A percentile compares a stretch with the other conserved stretches of the same genome.
phyloP scores from a whole-genome alignment of 495 filamentous ascomycete species.

The Daldinia loculata region DNA sequence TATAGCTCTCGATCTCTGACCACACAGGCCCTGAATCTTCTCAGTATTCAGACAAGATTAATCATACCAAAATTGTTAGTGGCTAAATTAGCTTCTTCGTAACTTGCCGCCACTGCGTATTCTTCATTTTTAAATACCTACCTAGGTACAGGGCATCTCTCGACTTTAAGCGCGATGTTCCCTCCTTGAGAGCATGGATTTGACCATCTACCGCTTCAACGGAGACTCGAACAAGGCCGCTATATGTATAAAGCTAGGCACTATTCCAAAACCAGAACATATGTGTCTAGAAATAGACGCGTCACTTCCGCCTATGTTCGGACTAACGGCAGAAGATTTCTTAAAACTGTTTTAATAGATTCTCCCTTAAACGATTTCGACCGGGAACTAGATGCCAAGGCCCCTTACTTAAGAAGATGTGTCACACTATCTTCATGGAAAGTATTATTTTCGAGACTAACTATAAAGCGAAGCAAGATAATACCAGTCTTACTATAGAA shows the following conservation, averaged over 20 bases:
- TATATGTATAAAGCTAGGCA: slow-evolving; percentile 6
- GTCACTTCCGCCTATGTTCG: not conserved
- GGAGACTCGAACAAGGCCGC: not conserved
- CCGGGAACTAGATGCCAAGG: not conserved
- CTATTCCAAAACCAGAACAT: slow-evolving; percentile 9
- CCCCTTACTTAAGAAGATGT: not conserved
- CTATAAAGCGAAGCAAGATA: not conserved
- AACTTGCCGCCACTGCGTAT: too few relatives aligned
- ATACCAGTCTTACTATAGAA: not conserved
- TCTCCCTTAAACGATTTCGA: not conserved
- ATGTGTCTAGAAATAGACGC: not conserved
- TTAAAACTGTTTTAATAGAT: not conserved
- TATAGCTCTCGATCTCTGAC: too few relatives aligned
- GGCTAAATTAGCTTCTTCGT: too few relatives aligned
- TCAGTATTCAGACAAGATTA: too few relatives aligned
- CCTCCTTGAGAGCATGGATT: not conserved
- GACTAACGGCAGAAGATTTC: not conserved
- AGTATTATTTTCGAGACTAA: slow-evolving; percentile 3
- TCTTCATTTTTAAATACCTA: too few relatives aligned
- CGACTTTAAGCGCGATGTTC: slow-evolving; percentile 1
- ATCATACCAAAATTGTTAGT: too few relatives aligned
- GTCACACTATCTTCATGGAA: not conserved
- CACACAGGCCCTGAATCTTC: too few relatives aligned
- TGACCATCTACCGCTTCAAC: slow-evolving; percentile 1
- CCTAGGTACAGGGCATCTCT: not conserved